phyloP scores from a whole-genome alignment of 2,329 filamentous ascomycete genomes.

The Aspergillus tanneri region DNA sequence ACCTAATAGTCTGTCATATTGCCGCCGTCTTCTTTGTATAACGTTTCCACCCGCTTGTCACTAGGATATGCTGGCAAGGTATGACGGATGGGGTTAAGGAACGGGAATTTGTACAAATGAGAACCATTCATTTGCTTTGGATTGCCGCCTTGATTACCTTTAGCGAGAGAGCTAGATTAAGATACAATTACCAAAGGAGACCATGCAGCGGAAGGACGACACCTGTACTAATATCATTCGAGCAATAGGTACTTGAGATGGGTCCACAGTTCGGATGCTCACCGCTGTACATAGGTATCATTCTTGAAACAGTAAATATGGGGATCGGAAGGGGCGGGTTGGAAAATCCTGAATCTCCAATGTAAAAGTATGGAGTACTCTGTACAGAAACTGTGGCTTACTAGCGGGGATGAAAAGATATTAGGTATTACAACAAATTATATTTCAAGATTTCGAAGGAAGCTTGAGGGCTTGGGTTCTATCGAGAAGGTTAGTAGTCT shows the following conservation, averaged over 20 bases:
- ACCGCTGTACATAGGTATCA: too few relatives aligned
- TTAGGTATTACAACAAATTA: too few relatives aligned
- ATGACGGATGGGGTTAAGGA: not conserved
- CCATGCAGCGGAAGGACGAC: constrained; percentile 12
- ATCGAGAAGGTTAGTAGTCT: too few relatives aligned
- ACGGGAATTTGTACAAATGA: not conserved
- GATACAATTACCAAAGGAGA: constrained; percentile 11
- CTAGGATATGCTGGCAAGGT: not conserved
- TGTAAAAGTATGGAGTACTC: too few relatives aligned
- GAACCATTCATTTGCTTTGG: not conserved
- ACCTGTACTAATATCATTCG: constrained; percentile 18
- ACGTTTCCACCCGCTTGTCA: not conserved
- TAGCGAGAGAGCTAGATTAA: not conserved
- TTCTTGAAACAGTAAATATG: too few relatives aligned
- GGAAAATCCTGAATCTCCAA: too few relatives aligned
- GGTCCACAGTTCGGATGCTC: constrained; percentile 2
- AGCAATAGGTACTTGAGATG: constrained; percentile 10
- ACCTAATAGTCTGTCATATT: not conserved
- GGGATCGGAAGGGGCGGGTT: too few relatives aligned
- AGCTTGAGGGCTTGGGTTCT: not conserved
- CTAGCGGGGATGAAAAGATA: too few relatives aligned
- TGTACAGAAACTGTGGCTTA: too few relatives aligned
- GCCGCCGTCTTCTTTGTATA: not conserved
- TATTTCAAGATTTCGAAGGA: too few relatives aligned
- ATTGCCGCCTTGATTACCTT: not conserved